These are phyloP conservation scores for Amanita muscaria DNA, from an alignment of 768 basidiomycete species.

Conservation along the genomic window DNA sequence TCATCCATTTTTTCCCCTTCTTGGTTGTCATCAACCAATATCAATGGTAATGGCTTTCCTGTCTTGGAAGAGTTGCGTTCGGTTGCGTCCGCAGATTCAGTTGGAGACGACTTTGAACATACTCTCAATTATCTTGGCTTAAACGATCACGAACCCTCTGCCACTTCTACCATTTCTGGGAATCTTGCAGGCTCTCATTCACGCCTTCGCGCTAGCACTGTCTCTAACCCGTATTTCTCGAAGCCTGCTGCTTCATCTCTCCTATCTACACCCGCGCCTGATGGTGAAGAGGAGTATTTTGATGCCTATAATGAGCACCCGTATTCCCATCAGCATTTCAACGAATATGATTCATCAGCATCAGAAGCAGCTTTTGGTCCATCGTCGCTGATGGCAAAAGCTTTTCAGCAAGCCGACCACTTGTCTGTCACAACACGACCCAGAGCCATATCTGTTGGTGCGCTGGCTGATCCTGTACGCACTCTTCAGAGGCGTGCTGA, in stretches of 20 bases:
- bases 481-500: conserved; percentile 59
- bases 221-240: conserved; percentile 84
- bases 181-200: conserved; percentile 66
- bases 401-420: conserved; percentile 69
- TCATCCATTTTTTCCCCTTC: conserved; percentile 84
- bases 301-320: conserved; percentile 48
- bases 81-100: conserved; percentile 69
- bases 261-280: conserved; percentile 55
- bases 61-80: conserved; percentile 77
- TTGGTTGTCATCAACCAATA: conserved; percentile 66
- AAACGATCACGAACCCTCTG: conserved; percentile 64
- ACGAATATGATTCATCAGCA: conserved; percentile 49
- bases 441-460: conserved; percentile 84
- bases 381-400: conserved; percentile 57
- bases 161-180: conserved; percentile 79
- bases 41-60: conserved; percentile 47
- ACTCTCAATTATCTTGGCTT: conserved; percentile 96
- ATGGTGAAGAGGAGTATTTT: conserved; percentile 71
- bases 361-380: conserved; percentile 45
- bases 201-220: conserved; percentile 81
- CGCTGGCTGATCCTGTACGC: conserved; percentile 72
- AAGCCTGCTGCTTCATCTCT: conserved; percentile 56
- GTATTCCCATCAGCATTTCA: conserved; percentile 49
- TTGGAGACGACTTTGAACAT: conserved; percentile 83
- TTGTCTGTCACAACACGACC: conserved; percentile 48